phyloP scores from a whole-genome alignment of 2,329 filamentous ascomycete genomes.

The Ceratocystis destructans region DNA sequence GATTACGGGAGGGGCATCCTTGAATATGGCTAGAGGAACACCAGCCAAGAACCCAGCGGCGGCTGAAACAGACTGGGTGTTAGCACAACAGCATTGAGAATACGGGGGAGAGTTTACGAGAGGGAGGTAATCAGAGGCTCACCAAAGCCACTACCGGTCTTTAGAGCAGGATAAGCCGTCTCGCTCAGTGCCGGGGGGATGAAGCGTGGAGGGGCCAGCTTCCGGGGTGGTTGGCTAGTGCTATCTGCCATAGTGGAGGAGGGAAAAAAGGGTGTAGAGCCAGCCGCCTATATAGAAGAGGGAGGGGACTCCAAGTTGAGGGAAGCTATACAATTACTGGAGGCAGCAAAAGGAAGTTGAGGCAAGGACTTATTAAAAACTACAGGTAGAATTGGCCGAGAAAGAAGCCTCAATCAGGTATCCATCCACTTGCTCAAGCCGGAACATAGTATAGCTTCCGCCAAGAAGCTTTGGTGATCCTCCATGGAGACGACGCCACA shows the following conservation, averaged over 20 bases:
- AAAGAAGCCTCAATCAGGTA: too few relatives aligned
- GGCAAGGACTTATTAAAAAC: not conserved
- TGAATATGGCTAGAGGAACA: slow-evolving; percentile 56
- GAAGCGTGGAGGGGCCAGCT: slow-evolving; percentile 15
- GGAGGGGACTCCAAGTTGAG: not conserved
- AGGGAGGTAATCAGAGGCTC: not conserved
- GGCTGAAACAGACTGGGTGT: slow-evolving; percentile 27
- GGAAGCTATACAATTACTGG: not conserved
- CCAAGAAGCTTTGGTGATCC: not conserved
- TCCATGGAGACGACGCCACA: not conserved
- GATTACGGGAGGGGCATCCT: slow-evolving; percentile 50
- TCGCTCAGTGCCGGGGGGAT: slow-evolving; percentile 14
- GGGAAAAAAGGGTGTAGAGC: not conserved
- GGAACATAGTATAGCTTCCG: not conserved
- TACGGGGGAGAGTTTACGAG: not conserved
- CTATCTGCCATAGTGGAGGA: slow-evolving; percentile 6
- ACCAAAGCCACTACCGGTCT: slow-evolving; percentile 15
- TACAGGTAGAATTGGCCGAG: too few relatives aligned
- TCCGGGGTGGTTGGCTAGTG: slow-evolving; percentile 2
- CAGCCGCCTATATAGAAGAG: not conserved
- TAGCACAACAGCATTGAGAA: not conserved
- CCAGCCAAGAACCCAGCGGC: slow-evolving; percentile 49
- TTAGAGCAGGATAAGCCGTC: slow-evolving; percentile 11
- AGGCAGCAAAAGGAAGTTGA: not conserved
- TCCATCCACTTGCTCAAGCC: too few relatives aligned